A percentile compares a stretch with the other conserved stretches of the same genome.
Conservation (phyloP, 2,329 filamentous ascomycete genomes). For the Alternaria rosae region DNA sequence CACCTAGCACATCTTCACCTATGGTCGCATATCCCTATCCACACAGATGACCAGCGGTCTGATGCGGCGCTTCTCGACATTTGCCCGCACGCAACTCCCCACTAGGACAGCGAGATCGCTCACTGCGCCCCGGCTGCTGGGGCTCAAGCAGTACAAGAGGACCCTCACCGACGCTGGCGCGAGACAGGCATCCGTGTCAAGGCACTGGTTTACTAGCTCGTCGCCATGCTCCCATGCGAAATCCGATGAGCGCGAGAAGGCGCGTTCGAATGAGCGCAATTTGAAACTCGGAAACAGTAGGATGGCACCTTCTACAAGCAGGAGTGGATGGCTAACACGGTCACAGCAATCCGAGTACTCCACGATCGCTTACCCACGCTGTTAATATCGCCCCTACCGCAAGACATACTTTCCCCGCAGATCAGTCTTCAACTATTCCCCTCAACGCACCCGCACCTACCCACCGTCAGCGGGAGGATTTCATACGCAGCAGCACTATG, state of each 20-base stretch:
- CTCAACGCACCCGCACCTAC: constrained; percentile 84
- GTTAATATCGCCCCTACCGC: constrained; percentile 66
- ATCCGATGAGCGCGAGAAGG: constrained; percentile 49
- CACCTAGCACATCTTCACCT: constrained; percentile 14
- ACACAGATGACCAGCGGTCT: constrained; percentile 53
- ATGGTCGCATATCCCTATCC: constrained; percentile 42
- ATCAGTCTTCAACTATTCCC: constrained; percentile 71
- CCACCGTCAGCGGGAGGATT: constrained; percentile 87
- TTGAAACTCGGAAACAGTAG: constrained; percentile 69
- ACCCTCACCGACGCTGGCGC: constrained; percentile 43
- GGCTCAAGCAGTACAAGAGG: constrained; percentile 44
- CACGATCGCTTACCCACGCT: constrained; percentile 69
- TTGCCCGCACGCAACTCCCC: constrained; percentile 46
- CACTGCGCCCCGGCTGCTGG: constrained; percentile 37
- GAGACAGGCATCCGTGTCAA: constrained; percentile 43
- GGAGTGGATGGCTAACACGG: constrained; percentile 7
- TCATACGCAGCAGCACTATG: constrained; percentile 92
- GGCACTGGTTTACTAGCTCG: constrained; percentile 56
- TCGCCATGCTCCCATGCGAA: constrained; percentile 38
- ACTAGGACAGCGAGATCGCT: constrained; percentile 28
- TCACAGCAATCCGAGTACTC: constrained; percentile 64
- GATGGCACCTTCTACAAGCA: constrained; percentile 18
- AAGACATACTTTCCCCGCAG: constrained; percentile 67
- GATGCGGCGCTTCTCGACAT: constrained; percentile 57
- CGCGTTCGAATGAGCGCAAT: constrained; percentile 65